Evolutionary conservation across 2,329 filamentous ascomycete species (phyloP).

Genomic region (Drechmeria coniospora): DNA sequence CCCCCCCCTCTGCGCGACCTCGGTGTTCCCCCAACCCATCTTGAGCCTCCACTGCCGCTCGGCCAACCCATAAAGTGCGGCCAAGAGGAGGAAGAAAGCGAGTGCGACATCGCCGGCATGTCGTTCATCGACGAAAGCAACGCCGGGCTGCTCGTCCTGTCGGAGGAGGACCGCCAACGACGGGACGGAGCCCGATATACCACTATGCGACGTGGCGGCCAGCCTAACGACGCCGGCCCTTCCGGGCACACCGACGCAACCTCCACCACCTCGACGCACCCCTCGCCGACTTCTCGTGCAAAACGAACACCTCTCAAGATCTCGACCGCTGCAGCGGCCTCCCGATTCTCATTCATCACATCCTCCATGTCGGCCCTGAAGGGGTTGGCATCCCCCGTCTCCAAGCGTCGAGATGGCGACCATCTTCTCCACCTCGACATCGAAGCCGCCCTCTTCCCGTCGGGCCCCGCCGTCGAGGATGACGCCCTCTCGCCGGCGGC

Average conservation of each 20-base stretch:
- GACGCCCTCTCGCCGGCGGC: conserved; percentile 42
- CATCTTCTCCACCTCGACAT: conserved; percentile 40
- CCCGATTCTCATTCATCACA: conserved; percentile 30
- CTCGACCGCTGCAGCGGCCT: conserved; percentile 5
- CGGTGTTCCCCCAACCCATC: too few relatives aligned
- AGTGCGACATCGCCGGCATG: too few relatives aligned
- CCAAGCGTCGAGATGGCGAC: conserved; percentile 30
- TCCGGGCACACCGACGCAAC: conserved; percentile 1
- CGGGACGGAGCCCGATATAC: too few relatives aligned
- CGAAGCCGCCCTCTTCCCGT: conserved; percentile 36
- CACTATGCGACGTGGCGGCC: too few relatives aligned
- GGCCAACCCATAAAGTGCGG: too few relatives aligned
- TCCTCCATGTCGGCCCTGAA: conserved; percentile 29
- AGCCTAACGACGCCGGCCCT: too few relatives aligned
- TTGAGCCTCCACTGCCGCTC: too few relatives aligned
- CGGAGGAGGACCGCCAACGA: too few relatives aligned
- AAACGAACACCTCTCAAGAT: conserved; percentile 2
- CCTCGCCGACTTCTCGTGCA: conserved; percentile 1
- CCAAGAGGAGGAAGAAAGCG: too few relatives aligned
- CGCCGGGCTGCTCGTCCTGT: too few relatives aligned
- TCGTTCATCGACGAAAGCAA: too few relatives aligned
- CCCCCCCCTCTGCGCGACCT: too few relatives aligned
- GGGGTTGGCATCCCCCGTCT: conserved; percentile 8
- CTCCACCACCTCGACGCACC: conserved; percentile 3
- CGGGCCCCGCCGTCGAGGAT: conserved; percentile 22